phyloP scores from a whole-genome alignment of 805 yeast species.

The Diddensiella caesifluorescens region DNA sequence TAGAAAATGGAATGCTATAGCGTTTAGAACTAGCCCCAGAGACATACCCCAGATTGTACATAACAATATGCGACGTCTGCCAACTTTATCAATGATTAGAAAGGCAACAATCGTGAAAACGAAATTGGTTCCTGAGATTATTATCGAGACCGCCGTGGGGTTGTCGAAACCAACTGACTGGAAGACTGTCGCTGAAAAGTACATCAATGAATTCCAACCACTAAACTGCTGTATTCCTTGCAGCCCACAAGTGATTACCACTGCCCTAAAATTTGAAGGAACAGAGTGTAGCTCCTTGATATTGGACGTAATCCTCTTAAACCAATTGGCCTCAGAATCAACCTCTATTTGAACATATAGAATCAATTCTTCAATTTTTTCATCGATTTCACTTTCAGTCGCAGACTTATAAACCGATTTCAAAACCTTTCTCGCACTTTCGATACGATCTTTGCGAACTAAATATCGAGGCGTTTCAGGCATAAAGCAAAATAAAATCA shows the following conservation, averaged over 20 bases:
- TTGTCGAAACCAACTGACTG: constrained; percentile 83
- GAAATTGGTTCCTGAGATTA: constrained; percentile 92
- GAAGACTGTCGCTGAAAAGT: constrained; percentile 88
- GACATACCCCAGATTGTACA: constrained; percentile 85
- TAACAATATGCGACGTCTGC: constrained; percentile 77
- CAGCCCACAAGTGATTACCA: constrained; percentile 83
- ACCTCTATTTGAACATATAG: constrained; percentile 23
- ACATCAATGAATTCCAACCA: constrained; percentile 95
- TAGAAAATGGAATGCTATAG: constrained; percentile 87
- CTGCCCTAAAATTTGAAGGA: constrained; percentile 74
- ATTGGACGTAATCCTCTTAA: constrained; percentile 26
- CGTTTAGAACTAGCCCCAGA: constrained; percentile 66
- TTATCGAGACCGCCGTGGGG: constrained; percentile 90
- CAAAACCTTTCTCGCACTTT: constrained; percentile 63
- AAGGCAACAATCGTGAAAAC: constrained; percentile 82
- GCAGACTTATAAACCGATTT: constrained; percentile 58
- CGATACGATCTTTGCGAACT: constrained; percentile 61
- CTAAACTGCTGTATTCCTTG: constrained; percentile 97
- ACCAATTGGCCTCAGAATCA: constrained; percentile 17
- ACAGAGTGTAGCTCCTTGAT: constrained; percentile 31
- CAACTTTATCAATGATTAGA: constrained; percentile 78
- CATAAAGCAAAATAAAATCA: constrained; percentile 69
- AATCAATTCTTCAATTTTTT: constrained; percentile 63
- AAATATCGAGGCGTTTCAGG: constrained; percentile 96
- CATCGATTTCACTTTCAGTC: constrained; percentile 56